Evolutionary conservation across 2,329 filamentous ascomycete species (phyloP), one percentile per base, ranked within the genome.

Genomic region (Zymoseptoria pseudotritici): DNA sequence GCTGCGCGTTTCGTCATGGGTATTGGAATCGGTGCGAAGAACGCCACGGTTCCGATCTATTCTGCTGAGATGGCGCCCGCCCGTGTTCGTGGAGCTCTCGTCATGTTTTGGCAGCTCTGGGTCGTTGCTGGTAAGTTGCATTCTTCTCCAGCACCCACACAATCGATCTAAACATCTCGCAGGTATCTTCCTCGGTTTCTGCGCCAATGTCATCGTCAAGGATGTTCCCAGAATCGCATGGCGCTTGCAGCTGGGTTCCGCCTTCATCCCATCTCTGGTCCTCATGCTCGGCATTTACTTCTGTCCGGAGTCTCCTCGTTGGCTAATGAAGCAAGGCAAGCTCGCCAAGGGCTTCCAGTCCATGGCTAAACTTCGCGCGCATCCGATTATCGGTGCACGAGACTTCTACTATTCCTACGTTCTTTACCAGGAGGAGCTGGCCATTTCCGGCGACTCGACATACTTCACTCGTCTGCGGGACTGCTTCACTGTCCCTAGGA

Each of bases 21-120:
- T 9, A 83, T 94, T 53, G 71, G 72, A 6, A 74, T 74, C 42
- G 72, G 72, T 10, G 66, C 71, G n/a, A 74, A 74, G 61, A 70
- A 70, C 84, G 66, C 68, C 4, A 80, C 77, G 5, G 76, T 80
- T 0, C 78, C 78, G 0, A 72, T 78, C 56, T 77, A 72, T 57
- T 69, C 73, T 8, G 74, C 76, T 9, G 75, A 76, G 63, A 74
- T 72, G 57, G 80, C 85, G 66, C 74, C 73, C 2, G 71, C 78
- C 2, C 76, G 77, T 3, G 82, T 88, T 57, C 72, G 78, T 9
- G 85, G 86, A 6, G 76, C 87, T 7, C 78, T 94, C 19, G 88
- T 92, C 63, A 93, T 93, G 89, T 86, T 86, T 63, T 93, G 89
- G 89, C 87, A 92, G 74, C 79, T 88, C 73, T 88, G 85, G 83